Evolutionary conservation across 495 filamentous ascomycete genomes (phyloP).

Genomic region (Aspergillus homomorphus): DNA sequence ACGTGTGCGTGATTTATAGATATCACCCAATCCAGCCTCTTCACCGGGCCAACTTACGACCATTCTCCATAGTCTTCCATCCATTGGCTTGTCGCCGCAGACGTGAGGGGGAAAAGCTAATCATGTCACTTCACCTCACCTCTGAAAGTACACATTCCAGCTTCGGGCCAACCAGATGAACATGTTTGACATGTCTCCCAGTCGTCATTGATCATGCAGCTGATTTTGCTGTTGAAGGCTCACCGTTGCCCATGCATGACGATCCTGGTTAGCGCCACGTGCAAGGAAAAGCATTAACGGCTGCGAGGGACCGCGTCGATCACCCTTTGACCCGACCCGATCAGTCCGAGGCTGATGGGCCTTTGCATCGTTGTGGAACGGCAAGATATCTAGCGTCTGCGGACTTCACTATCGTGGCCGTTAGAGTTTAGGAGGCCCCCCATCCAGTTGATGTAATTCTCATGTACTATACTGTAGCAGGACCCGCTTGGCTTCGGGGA

Average conservation of each 20-base stretch:
- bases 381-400: constrained; percentile 15
- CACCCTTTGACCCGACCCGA: constrained; percentile 36
- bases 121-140: too few species aligned
- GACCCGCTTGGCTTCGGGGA: too few species aligned
- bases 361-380: constrained; percentile 16
- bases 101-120: too few species aligned
- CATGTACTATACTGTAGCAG: too few species aligned
- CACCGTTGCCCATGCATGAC: constrained; percentile 35
- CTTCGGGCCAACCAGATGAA: too few species aligned
- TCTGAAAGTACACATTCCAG: too few species aligned
- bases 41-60: background rate
- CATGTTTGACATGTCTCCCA: too few species aligned
- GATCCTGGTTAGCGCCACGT: constrained; percentile 48
- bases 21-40: background rate
- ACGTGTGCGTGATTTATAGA: too few species aligned
- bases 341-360: constrained; percentile 19
- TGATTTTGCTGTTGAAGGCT: background rate
- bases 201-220: too few species aligned
- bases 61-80: background rate
- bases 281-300: constrained; percentile 42
- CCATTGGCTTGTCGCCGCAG: too few species aligned
- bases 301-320: constrained; percentile 47
- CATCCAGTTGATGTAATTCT: too few species aligned
- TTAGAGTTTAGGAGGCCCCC: background rate
- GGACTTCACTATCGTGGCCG: too few species aligned